phyloP scores from a whole-genome alignment of 176 grass and related monocot species.

The Zoysia japonica region DNA sequence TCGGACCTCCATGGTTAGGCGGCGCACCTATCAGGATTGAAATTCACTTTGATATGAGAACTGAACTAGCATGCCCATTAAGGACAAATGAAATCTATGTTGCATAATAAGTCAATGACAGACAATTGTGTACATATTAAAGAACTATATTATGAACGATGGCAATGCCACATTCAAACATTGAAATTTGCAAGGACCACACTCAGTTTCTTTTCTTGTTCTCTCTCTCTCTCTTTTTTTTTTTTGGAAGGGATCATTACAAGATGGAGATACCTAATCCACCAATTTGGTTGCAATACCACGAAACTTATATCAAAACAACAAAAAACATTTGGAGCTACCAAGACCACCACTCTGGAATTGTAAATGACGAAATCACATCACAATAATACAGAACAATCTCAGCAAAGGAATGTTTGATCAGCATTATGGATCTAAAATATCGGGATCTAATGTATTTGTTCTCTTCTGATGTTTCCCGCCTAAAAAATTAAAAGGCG shows the following conservation, averaged over 20 bases:
- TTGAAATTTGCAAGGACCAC: not conserved
- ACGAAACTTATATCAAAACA: not conserved
- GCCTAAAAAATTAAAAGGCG: not conserved
- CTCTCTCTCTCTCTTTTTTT: no score
- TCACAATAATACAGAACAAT: conserved; percentile 3
- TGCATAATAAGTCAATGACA: not conserved
- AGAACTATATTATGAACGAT: not conserved
- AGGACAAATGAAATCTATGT: conserved; percentile 4
- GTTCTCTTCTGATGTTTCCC: not conserved
- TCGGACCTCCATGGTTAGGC: conserved; percentile 69
- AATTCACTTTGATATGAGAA: conserved; percentile 34
- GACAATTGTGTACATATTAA: not conserved
- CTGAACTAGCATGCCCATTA: conserved; percentile 14
- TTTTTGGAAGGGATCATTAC: not conserved
- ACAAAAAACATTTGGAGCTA: no score
- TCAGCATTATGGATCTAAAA: not conserved
- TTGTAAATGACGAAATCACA: not conserved
- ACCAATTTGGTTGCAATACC: no score
- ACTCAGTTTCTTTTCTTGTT: not conserved
- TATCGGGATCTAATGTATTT: not conserved
- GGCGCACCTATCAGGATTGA: conserved; percentile 53
- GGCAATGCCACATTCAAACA: not conserved
- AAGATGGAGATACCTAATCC: no score
- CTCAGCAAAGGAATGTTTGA: conserved; percentile 6
- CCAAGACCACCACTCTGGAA: no score